Percentiles rank a stretch among this genome's conserved stretches.
These are phyloP conservation scores for Lumnitzera littorea DNA, from an alignment of 345 rosid species.

Conservation along the genomic window DNA sequence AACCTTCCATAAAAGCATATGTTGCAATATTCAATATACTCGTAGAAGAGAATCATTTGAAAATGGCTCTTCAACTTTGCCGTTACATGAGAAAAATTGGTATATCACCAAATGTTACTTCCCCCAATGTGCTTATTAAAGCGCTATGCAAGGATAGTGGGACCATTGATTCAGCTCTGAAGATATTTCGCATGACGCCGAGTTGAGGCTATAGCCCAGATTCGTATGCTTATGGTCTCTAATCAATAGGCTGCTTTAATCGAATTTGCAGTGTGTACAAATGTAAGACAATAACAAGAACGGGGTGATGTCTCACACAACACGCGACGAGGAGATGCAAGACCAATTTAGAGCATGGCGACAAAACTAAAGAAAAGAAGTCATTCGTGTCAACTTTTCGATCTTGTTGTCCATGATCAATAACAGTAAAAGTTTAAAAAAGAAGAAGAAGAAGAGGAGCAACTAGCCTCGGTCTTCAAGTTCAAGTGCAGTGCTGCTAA, in stretches of 20 bases:
- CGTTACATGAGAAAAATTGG: constrained; percentile 61
- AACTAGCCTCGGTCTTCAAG: no score
- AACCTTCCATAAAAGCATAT: constrained; percentile 47
- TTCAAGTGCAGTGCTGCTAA: no score
- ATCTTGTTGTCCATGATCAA: no score
- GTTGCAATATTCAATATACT: constrained; percentile 57
- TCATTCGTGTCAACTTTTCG: no score
- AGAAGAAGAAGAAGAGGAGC: no score
- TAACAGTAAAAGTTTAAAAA: no score
- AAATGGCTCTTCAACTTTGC: constrained; percentile 57
- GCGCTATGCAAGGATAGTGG: constrained; percentile 63
- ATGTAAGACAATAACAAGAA: no score
- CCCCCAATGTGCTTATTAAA: constrained; percentile 84
- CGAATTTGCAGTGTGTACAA: no score
- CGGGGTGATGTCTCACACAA: no score
- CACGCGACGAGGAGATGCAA: no score
- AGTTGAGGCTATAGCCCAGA: constrained; percentile 60
- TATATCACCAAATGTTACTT: constrained; percentile 44
- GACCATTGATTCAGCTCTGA: constrained; percentile 60
- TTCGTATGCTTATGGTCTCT: constrained; percentile 83
- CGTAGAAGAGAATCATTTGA: constrained; percentile 72
- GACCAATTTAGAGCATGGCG: no score
- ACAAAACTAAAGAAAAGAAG: no score
- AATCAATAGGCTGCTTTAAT: constrained; percentile 48
- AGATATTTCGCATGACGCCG: constrained; percentile 77